A percentile compares a stretch with the other conserved stretches of the same genome.
These are phyloP conservation scores for Diaporthe nobilis DNA, from an alignment of 2,329 filamentous ascomycete genomes.

Conservation along the genomic window DNA sequence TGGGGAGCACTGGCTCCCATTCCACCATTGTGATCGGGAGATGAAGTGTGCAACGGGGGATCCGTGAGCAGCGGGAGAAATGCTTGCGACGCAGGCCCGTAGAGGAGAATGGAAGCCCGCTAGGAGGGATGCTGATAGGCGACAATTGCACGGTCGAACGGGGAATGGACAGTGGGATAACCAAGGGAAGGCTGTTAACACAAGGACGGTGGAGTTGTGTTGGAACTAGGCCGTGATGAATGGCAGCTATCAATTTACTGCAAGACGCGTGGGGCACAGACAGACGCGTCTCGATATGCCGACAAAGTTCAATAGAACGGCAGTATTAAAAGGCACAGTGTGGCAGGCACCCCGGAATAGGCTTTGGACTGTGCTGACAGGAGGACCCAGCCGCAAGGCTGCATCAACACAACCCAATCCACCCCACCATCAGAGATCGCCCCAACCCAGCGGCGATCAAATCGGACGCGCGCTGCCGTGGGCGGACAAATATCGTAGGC, in stretches of 20 bases:
- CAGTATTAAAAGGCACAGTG: slow-evolving; percentile 6
- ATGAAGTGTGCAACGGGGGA: neutral
- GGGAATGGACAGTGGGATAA: neutral
- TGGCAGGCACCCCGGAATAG: neutral
- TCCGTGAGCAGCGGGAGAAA: neutral
- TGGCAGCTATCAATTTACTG: neutral
- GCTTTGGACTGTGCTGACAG: slow-evolving; percentile 1
- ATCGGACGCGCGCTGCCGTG: slow-evolving; percentile 3
- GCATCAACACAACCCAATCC: slow-evolving; percentile 3
- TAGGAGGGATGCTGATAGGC: neutral
- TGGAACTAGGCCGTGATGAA: neutral
- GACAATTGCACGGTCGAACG: neutral
- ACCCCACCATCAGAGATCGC: slow-evolving; percentile 10
- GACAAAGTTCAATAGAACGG: neutral
- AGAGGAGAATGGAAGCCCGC: neutral
- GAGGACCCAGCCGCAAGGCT: slow-evolving; percentile 23
- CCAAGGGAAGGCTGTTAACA: neutral
- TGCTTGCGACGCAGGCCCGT: neutral
- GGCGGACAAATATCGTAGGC: neutral
- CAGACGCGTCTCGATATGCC: slow-evolving; percentile 6
- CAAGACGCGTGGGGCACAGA: slow-evolving; percentile 13
- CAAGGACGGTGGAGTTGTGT: neutral
- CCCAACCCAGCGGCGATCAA: slow-evolving; percentile 26
- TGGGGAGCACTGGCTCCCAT: slow-evolving; percentile 51
- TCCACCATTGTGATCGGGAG: slow-evolving; percentile 41